Base-by-base conservation (phyloP, 2,329 filamentous ascomycete genomes). In the Fusarium neocosmosporiellum region DNA sequence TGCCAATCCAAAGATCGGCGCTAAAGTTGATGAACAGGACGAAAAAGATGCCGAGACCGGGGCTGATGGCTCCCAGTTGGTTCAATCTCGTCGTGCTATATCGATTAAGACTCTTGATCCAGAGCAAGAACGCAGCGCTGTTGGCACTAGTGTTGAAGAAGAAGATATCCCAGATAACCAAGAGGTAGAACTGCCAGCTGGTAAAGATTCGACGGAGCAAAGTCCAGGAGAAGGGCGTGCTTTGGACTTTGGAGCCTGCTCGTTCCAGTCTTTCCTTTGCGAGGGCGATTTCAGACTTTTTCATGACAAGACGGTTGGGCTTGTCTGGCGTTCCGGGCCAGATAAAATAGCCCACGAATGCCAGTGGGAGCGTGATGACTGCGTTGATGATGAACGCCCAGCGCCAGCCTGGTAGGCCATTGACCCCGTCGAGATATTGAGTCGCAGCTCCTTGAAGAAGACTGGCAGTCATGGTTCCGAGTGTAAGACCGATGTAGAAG, bases 1-100 rank as follows among this genome's bases (percentile, higher is more conserved):
- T 64, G 3, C 71, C 71, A 33, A 74, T 67, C 63, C 61, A 72
- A 2, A 74, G 69, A 48, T 74, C 77, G n/a, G 77, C 80, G 33
- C 66, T 65, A 36, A 73, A 69, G 60, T 71, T 69, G 43, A 74
- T 72, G 31, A 74, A 74, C 0, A 74, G 48, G 6, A 72, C 70
- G 33, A 72, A 74, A 46, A 74, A 74, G 24, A 74, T 74, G 7
- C 71, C 71, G 10, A 74, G 55, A 6, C 67, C 70, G 1, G 71
- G 71, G 14, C 69, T 70, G 33, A 74, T 74, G 3, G 70, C 67
- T 37, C 64, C 71, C 7, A 74, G 57, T 3, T 73, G 63, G 48
- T 73, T 73, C 16, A 73, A 31, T 5, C 37, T 70, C 9, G 64
- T 65, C 5, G 59, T 67, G 11, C 68, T 64, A 18, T 69, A 73